Base-by-base conservation (phyloP, 2,329 filamentous ascomycete species). In the Penicillium capsulatum region DNA sequence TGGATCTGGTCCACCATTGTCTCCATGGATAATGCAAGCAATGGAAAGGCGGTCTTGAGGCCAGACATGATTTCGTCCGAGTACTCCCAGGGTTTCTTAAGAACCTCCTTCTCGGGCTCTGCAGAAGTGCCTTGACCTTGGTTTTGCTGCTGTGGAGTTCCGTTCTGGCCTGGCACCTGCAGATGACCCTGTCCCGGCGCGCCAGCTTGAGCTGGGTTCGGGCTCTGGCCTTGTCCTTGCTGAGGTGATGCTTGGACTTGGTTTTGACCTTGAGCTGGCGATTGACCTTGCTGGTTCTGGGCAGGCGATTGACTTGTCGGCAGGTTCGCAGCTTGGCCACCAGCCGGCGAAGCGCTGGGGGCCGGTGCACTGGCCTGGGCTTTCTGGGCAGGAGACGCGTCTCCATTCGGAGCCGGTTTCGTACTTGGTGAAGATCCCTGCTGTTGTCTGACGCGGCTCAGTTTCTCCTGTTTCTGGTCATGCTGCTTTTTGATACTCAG, bases 1-100 rank as follows among this genome's bases (percentile, higher is more conserved):
- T 92, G 86, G 43, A 98, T 95, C 67, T 97, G 91, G 61, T 98
- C 92, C 19, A 97, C 90, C 89, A 97, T 98, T 0, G 91, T 95
- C 70, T 99, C 92, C 92, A 99, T 97, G 0, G 91, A 96, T 30
- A 97, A 72, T 7, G 94, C 92, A 54, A 99, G 77, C 13, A 99
- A 76, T 16, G 92, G 92, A 73, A 97, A 98, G 0, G 91, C 90
- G 5, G 92, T 97, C 74, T 98, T 97, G 38, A 98, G 80, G 19
- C 89, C 86, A 22, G 89, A 86, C 76, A 95, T 89, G 45, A 98
- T 88, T 61, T 97, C 90, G 54, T 98, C 92, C 0, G 89, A 91
- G 55, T 94, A 83, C 61, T 98, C 92, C 92, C 92, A 97, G 1
- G 94, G 89, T 49, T 86, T 87, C 69, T 87, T 90, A 9, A 70